Base-by-base conservation (phyloP, 306 rosid species). In the Inga leiocalycina region DNA sequence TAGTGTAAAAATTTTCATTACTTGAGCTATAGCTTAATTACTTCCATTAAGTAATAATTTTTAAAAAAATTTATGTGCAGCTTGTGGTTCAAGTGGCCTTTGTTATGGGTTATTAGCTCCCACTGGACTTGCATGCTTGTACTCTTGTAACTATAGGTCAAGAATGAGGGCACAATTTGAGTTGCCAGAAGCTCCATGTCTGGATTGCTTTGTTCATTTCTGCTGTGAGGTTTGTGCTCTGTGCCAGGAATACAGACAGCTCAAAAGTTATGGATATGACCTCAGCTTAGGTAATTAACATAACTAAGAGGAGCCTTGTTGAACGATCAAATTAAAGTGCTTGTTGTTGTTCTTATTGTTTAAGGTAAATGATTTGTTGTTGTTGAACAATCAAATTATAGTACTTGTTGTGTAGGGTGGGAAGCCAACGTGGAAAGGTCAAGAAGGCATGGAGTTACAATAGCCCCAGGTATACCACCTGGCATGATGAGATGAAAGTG, bases 211-310 rank as follows among this genome's bases (percentile, higher is more conserved):
- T 34, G 95, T 90, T 75, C 97, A 93, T 83, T 91, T 84, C 84
- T 89, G 90, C 51, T 93, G 95, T 62, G 88, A 86, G 79, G 39
- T 90, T 68, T 91, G 95, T 76, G 93, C 95, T 76, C 88, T 91
- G 2, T 91, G 93, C 76, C 97, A 93, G 80, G 97, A 93, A 52
- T 91, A 93, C 83, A 87, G 91, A 78, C 92, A 93, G 84, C 92
- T 91, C n/a, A 83, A 78, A 81, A 80, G 41, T 67, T 89, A 80
- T 34, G 97, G 97, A 32, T 86, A 74, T 84, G 95, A 93, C 81
- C 64, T 91, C 85, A 88, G 95, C 34, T 83, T 93, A 83, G 93
- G 97, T 93, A 73, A 72, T 72, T 27, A 32, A 17, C 39, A 65
- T 5, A 65, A 34, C 6, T 39, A 39, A 39, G 43, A 67, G 35